Percentiles rank a stretch among this genome's conserved stretches.
Evolutionary conservation across 768 basidiomycete genomes (phyloP).

Genomic region (Artomyces pyxidatus): DNA sequence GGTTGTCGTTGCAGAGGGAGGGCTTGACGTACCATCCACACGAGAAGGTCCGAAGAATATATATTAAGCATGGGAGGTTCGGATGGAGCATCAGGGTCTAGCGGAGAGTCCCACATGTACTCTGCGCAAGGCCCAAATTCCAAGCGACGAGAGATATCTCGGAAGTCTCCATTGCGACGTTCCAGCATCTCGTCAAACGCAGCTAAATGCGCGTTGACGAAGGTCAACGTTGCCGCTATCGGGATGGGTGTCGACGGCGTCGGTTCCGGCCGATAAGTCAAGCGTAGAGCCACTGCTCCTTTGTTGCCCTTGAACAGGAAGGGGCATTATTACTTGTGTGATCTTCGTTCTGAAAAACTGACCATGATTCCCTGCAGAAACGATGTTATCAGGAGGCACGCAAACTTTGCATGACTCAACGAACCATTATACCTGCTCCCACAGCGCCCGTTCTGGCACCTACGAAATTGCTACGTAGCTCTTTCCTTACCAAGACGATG

Average conservation of each 20-base stretch:
- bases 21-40: constrained; percentile 11
- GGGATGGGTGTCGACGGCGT: constrained; percentile 17
- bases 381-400: neutral
- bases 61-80: constrained; percentile 1
- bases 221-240: constrained; percentile 48
- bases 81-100: constrained; percentile 2
- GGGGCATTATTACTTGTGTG: neutral
- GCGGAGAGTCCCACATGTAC: constrained; percentile 6
- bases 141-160: constrained; percentile 55
- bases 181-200: constrained; percentile 78
- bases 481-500: constrained; percentile 54
- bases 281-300: constrained; percentile 61
- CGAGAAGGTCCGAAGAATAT: constrained; percentile 11
- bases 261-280: constrained; percentile 43
- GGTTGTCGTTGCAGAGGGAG: too few species aligned
- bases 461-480: constrained; percentile 40
- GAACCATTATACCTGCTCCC: constrained; percentile 73
- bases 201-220: constrained; percentile 78
- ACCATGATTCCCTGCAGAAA: constrained; percentile 6
- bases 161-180: constrained; percentile 66
- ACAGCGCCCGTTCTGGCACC: constrained; percentile 43
- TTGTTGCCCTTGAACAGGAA: constrained; percentile 62
- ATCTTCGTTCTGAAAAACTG: neutral
- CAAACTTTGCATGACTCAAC: constrained; percentile 10
- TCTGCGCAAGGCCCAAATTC: constrained; percentile 34